Conservation (phyloP, 257 asterid species). For the Nicotiana tabacum region DNA sequence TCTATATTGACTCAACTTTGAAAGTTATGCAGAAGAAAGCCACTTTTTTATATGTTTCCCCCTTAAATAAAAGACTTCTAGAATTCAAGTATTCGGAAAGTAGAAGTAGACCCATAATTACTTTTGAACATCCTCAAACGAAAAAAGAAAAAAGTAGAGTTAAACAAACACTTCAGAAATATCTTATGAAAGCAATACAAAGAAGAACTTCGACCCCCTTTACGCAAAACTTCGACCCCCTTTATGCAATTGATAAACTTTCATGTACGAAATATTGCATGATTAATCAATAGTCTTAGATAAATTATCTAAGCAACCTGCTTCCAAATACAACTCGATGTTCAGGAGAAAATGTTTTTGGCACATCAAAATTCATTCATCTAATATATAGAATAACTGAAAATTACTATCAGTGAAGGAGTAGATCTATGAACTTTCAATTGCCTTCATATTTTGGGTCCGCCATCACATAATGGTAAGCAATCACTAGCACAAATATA, state of each 20-base stretch:
- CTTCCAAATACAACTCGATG: not conserved
- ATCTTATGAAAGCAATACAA: not conserved
- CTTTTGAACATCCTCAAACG: not conserved
- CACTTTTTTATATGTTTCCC: not conserved
- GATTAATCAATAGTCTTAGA: not conserved
- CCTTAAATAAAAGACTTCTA: not conserved
- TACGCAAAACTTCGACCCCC: not conserved
- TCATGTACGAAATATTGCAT: not conserved
- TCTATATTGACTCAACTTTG: not conserved
- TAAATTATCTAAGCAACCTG: not conserved
- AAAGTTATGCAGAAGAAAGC: not conserved
- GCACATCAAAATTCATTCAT: not conserved
- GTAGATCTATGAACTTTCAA: conserved; percentile 22
- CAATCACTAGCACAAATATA: conserved; percentile 73
- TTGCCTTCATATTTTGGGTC: conserved; percentile 92
- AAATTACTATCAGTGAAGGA: not conserved
- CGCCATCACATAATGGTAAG: conserved; percentile 87
- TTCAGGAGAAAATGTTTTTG: not conserved
- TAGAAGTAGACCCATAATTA: not conserved
- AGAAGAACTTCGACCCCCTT: not conserved
- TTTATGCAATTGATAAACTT: not conserved
- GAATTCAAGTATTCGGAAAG: not conserved
- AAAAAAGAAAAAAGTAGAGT: not conserved
- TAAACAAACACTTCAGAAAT: not conserved
- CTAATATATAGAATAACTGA: not conserved